Base-by-base conservation (phyloP, 2,329 filamentous ascomycete genomes). In the Rhynchosporium agropyri region DNA sequence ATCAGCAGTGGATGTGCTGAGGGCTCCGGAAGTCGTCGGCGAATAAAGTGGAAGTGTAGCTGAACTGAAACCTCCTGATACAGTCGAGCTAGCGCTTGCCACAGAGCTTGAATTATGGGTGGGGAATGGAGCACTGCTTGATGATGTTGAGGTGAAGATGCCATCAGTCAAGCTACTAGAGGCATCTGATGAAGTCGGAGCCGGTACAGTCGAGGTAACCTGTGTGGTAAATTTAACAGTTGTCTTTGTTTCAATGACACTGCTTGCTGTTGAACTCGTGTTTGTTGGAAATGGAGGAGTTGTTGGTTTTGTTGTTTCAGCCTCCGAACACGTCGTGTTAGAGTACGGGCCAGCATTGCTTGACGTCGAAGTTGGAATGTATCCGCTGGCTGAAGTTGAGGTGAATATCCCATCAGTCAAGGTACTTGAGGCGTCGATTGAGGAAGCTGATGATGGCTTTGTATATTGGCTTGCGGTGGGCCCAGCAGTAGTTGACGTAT, bases 261-360 rank as follows among this genome's bases (percentile, higher is more conserved):
- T 46, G 13, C 49, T 28, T 15, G 33, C 33, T 13, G 46, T 36
- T 12, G 61, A 60, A 9, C 38, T 63, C 3, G 64, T 51, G 40
- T 61, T 63, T 10, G 36, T n/a, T 36, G 53, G 31, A 38, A 42
- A 55, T 28, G 50, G 58, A n/a, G 54, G 58, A 9, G 33, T 20
- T 3, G 40, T 20, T 20, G 20, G 20, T 20, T 20, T 20, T 31
- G 53, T 13, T 5, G 57, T 53, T 26, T 36, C 46, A 7, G 15
- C 36, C 12, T 60, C 57, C 15, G 15, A 43, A 20, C 46, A 53
- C 43, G 46, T 60, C 3, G 36, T 60, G 7, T 60, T 60, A 6
- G 57, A 26, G n/a, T 53, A 60, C 28, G 33, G 57, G 5, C 57
- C 57, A 29, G 60, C 60, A 8, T 65, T 56, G 36, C 31, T 61